phyloP scores from a whole-genome alignment of 768 basidiomycete species.

The Mycena filopes region DNA sequence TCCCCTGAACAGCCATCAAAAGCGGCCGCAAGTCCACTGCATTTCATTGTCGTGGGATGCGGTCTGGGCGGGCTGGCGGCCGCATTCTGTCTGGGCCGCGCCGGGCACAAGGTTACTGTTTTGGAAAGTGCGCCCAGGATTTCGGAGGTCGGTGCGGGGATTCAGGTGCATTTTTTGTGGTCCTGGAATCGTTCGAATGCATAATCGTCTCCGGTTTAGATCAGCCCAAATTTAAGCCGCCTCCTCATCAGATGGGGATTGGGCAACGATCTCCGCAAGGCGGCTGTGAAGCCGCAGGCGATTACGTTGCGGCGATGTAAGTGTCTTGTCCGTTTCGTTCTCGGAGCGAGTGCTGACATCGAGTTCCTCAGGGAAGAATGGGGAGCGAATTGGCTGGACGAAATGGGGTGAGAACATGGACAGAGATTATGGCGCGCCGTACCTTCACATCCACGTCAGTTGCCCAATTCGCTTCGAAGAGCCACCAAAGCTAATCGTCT shows the following conservation, averaged over 20 bases:
- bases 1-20: not conserved
- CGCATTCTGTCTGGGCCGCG: conserved; percentile 50
- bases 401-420: conserved; percentile 41
- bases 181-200: not conserved
- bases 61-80: conserved; percentile 46
- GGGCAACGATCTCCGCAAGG: conserved; percentile 48
- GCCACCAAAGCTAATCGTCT: not conserved
- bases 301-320: conserved; percentile 56
- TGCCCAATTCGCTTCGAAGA: not conserved
- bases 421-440: conserved; percentile 44
- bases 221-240: conserved; percentile 51
- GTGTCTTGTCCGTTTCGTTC: conserved; percentile 6
- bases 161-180: not conserved
- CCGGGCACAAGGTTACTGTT: conserved; percentile 53
- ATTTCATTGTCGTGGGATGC: conserved; percentile 13
- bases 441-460: conserved; percentile 47
- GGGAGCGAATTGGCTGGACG: conserved; percentile 43
- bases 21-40: not conserved
- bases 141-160: conserved; percentile 10
- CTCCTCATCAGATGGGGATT: conserved; percentile 64
- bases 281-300: conserved; percentile 51
- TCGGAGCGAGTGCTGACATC: not conserved
- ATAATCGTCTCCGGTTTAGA: not conserved
- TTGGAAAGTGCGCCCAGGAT: conserved; percentile 48
- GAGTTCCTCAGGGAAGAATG: conserved; percentile 42